Base-by-base conservation (phyloP, 2,329 filamentous ascomycete species). In the Claviceps purpurea region DNA sequence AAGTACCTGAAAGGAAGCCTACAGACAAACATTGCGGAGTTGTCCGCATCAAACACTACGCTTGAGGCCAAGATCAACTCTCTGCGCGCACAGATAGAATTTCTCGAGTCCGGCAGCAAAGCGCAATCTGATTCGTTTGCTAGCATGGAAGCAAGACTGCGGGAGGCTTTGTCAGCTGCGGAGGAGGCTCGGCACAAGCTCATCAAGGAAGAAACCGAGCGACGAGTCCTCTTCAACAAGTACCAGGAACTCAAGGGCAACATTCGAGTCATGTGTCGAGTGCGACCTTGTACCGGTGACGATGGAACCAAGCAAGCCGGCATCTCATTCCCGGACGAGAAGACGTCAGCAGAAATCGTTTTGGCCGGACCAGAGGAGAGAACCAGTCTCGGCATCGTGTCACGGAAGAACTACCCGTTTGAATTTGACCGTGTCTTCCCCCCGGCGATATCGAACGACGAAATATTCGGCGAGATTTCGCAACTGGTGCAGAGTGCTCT, bases 211-310 rank as follows among this genome's bases (percentile, higher is more conserved):
- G 93, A 98, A 69, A 93, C 87, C 0, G 74, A 95, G 49, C 82
- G 93, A 14, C 81, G 93, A 22, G 91, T 94, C 59, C 77, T 98
- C 0, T 95, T 97, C 73, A 97, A 97, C 68, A 93, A 95, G 66
- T 91, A 98, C 47, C 89, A 98, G 65, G 93, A 98, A 64, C 79
- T 98, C 54, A 96, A 95, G 67, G 93, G 93, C 61, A 98, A 98
- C 64, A 98, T 98, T 62, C 85, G 93, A 20, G 93, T 98, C 58
- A 98, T 98, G 81, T 97, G 91, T 64, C 83, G 93, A 64, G 91
- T 97, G 30, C 84, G 94, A 42, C 93, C 93, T 1, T 73, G 84
- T 0, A 72, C 86, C 22, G 73, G 73, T 24, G 59, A 67, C 0
- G 67, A 71, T 0, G 83, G 86, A 53, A 82, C 82, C 6, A 75